These are phyloP conservation scores for Desmodesmus armatus DNA, from an alignment of 139 green algal genomes.

Conservation along the genomic window DNA sequence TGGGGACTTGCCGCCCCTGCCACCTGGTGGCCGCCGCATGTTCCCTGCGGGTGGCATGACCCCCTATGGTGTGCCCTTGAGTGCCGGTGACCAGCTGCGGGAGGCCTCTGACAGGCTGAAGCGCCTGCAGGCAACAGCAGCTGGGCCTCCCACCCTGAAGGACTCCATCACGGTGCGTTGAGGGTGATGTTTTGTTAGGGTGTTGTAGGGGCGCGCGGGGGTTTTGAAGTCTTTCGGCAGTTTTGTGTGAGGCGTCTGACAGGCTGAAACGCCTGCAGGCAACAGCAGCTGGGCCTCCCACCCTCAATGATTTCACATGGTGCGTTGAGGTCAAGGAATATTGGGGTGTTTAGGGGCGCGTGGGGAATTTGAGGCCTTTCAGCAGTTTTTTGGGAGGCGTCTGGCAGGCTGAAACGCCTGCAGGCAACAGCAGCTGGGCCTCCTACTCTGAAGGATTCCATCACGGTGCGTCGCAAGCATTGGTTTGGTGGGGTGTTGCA, in stretches of 20 bases:
- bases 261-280: slow-evolving; percentile 44
- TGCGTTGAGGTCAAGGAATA: no score
- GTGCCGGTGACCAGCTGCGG: slow-evolving; percentile 42
- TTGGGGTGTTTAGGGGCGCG: no score
- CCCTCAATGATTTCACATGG: slow-evolving; percentile 8
- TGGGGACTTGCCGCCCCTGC: neutral
- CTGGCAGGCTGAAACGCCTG: slow-evolving; percentile 36
- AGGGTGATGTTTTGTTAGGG: no score
- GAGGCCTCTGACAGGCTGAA: slow-evolving; percentile 42
- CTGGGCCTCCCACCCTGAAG: slow-evolving; percentile 39
- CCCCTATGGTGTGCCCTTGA: neutral
- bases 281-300: slow-evolving; percentile 40
- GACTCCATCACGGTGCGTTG: slow-evolving; percentile 32
- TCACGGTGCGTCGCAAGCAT: no score
- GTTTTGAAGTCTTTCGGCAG: no score
- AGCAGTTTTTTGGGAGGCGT: no score
- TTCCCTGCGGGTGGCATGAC: neutral
- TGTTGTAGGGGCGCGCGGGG: no score
- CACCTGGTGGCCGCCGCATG: slow-evolving; percentile 8
- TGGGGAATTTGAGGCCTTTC: no score
- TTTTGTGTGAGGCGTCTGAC: slow-evolving; percentile 43
- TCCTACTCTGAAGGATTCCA: slow-evolving; percentile 6
- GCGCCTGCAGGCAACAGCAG: slow-evolving; percentile 41
- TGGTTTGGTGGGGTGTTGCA: no score
- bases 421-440: slow-evolving; percentile 43